phyloP scores from a whole-genome alignment of 768 basidiomycete genomes.

The Amyloporia xantha region DNA sequence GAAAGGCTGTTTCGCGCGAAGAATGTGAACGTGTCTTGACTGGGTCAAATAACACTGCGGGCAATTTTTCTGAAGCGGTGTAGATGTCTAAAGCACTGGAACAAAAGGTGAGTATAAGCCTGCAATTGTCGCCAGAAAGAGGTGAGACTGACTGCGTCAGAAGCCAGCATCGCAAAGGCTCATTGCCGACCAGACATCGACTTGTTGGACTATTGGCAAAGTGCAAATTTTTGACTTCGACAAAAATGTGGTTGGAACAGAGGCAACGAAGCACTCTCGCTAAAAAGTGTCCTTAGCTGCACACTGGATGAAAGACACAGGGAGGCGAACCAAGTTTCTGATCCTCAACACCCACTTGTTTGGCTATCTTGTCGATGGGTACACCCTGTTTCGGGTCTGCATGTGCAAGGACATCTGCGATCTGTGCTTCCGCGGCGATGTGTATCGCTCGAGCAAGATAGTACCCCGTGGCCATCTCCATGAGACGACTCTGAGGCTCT shows the following conservation, averaged over 20 bases:
- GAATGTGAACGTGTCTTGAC: neutral
- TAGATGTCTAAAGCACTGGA: constrained; percentile 1
- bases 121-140: neutral
- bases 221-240: neutral
- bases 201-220: constrained; percentile 6
- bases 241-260: constrained; percentile 2
- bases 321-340: constrained; percentile 5
- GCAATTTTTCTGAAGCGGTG: constrained; percentile 8
- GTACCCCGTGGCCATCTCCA: constrained; percentile 2
- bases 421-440: constrained; percentile 4
- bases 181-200: constrained; percentile 1
- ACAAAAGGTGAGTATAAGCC: neutral
- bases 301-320: no score
- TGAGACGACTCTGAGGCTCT: constrained; percentile 5
- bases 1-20: constrained; percentile 4
- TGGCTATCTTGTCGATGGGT: neutral
- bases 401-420: constrained; percentile 6
- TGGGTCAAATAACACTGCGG: constrained; percentile 5
- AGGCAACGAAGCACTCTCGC: constrained; percentile 5
- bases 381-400: neutral
- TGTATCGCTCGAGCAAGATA: constrained; percentile 5
- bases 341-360: neutral
- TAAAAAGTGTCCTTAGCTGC: no score
- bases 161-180: constrained; percentile 1
- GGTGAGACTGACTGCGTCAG: neutral